These are phyloP conservation scores for Ophiostoma montium DNA, from an alignment of 2,329 filamentous ascomycete species.

Conservation along the genomic window DNA sequence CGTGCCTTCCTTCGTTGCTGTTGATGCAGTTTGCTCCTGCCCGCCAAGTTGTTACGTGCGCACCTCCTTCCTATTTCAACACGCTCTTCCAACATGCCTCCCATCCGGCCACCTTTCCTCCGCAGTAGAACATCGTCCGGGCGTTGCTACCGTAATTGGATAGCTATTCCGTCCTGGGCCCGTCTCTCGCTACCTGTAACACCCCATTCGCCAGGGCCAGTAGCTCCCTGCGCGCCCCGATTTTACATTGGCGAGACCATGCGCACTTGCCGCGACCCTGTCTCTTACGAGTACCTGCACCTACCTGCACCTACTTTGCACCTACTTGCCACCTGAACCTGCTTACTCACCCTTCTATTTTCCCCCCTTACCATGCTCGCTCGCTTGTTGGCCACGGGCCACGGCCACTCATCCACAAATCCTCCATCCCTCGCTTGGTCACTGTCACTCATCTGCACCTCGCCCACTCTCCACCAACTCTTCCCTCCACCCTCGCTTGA, in stretches of 20 bases:
- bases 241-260: slow-evolving; percentile 5
- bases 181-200: slow-evolving; percentile 14
- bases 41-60: too few species aligned
- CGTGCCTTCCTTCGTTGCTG: too few species aligned
- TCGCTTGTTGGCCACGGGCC: not conserved
- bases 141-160: slow-evolving; percentile 5
- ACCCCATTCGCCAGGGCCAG: slow-evolving; percentile 12
- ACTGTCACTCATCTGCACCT: not conserved
- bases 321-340: not conserved
- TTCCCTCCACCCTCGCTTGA: not conserved
- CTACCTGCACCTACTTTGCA: too few species aligned
- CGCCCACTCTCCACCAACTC: not conserved
- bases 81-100: not conserved
- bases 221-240: slow-evolving; percentile 1
- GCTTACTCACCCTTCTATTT: slow-evolving; percentile 1
- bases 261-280: not conserved
- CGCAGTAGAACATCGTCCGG: not conserved
- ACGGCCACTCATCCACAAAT: not conserved
- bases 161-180: slow-evolving; percentile 4
- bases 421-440: not conserved
- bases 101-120: not conserved
- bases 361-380: too few species aligned
- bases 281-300: not conserved
- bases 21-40: too few species aligned
- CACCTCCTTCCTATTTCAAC: too few species aligned